Percentiles rank a stretch among this genome's conserved stretches.
phyloP scores from a whole-genome alignment of 108 stramenopile genomes.

The Conticribra weissflogii region DNA sequence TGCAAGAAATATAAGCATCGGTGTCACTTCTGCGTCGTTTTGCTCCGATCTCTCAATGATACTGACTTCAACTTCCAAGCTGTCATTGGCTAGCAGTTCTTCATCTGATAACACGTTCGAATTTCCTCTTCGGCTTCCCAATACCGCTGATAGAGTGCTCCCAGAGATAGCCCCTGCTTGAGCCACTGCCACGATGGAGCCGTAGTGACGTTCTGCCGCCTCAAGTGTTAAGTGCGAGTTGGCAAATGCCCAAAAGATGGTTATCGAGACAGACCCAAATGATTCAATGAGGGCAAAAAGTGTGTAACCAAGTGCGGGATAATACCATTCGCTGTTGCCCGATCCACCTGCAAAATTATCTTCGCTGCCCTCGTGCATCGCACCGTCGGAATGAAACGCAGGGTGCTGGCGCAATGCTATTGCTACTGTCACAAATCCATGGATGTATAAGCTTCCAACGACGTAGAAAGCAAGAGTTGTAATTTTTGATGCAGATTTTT shows the following conservation, averaged over 20 bases:
- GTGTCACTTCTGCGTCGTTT: constrained; percentile 44
- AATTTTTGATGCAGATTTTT: constrained; percentile 28
- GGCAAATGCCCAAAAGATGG: constrained; percentile 94
- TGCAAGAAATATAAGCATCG: constrained; percentile 41
- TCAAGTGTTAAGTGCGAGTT: constrained; percentile 88
- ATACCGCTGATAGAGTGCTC: constrained; percentile 68
- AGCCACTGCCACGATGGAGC: constrained; percentile 92
- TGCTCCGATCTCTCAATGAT: constrained; percentile 4
- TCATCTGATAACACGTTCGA: not conserved
- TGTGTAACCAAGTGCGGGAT: constrained; percentile 85
- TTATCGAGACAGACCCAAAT: constrained; percentile 93
- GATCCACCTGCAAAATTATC: not conserved
- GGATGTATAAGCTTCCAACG: constrained; percentile 44
- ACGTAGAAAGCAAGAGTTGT: constrained; percentile 37
- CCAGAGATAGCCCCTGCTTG: constrained; percentile 94
- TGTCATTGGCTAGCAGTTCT: constrained; percentile 13
- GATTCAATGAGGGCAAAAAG: constrained; percentile 92
- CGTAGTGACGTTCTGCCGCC: constrained; percentile 92
- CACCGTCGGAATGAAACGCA: constrained; percentile 25
- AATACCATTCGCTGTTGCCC: constrained; percentile 30
- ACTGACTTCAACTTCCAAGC: constrained; percentile 9
- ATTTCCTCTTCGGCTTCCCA: constrained; percentile 10
- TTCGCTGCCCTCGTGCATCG: constrained; percentile 30
- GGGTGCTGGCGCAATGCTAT: constrained; percentile 42
- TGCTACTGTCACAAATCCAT: constrained; percentile 38